Base-by-base conservation (phyloP, 2,329 filamentous ascomycete species). In the Ceratocystis variospora region DNA sequence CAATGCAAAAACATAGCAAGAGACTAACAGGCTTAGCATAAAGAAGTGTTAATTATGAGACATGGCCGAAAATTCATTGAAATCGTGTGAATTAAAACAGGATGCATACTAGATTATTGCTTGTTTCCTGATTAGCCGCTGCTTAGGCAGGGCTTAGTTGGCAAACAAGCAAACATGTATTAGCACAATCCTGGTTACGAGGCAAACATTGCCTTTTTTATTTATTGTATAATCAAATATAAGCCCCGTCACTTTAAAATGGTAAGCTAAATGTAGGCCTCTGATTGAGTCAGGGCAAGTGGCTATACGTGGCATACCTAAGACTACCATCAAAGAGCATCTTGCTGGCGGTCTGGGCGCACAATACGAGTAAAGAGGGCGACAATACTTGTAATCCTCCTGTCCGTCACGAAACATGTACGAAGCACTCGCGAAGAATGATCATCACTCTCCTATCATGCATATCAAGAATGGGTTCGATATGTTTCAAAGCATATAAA, bases 31-130 rank as follows among this genome's bases (percentile, higher is more conserved):
- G 17, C 55, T 33, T 33, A 6, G n/a, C 31, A 31, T 17, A 57
- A 68, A 28, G 62, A 68, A 28, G 59, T 68, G 65, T 59, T 64
- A 66, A 63, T 64, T 64, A 41, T 45, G 53, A 64, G 68, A 45
- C 17, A 33, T 25, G 19, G 12, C 12, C 28, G 55, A 59, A 7
- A n/a, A 37, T n/a, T 8, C 15, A 53, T 50, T 41, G 15, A 33
- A 63, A 63, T 15, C 17, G 10, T 12, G 28, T 8, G 33, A 37
- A 59, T n/a, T 5, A 50, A 53, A 50, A 22, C 25, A 53, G 50
- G 61, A 15, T 37, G 33, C 4, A 8, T 1, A 10, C 8, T 59
- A 31, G 31, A 28, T 31, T 59, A n/a, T 8, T 37, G 28, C 2
- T 37, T 33, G 25, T 59, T 31, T 15, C 8, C 22, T 22, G 7